Percentiles rank a stretch among this genome's conserved stretches.
phyloP scores from a whole-genome alignment of 73 alveolate species.

The Uronychia setigera region DNA sequence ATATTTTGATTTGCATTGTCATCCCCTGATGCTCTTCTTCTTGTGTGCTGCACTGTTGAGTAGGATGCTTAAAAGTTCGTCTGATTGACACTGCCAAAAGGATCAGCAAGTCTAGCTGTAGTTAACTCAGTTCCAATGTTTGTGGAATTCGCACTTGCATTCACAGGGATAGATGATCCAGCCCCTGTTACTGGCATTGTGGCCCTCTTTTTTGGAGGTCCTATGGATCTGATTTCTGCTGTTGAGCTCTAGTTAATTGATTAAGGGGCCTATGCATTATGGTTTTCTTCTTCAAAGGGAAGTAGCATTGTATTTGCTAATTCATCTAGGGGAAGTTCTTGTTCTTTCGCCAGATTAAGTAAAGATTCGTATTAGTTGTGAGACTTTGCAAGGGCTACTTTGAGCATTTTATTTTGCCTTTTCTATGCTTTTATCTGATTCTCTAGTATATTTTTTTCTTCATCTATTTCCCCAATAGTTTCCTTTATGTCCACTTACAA shows the following conservation, averaged over 20 bases:
- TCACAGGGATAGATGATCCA: too few species aligned
- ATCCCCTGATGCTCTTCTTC: not conserved
- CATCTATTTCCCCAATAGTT: conserved; percentile 51
- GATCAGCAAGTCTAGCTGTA: not conserved
- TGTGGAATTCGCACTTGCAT: not conserved
- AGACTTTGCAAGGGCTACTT: conserved; percentile 36
- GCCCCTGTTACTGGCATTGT: too few species aligned
- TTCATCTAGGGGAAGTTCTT: not conserved
- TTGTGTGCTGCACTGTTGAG: not conserved
- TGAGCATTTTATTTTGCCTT: conserved; percentile 29
- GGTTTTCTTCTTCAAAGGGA: not conserved
- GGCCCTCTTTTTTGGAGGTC: not conserved
- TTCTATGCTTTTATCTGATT: conserved; percentile 62
- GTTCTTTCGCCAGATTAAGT: conserved; percentile 13
- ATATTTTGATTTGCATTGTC: not conserved
- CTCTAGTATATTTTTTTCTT: conserved; percentile 61
- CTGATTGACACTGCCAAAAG: not conserved
- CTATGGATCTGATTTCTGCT: not conserved
- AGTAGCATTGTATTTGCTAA: not conserved
- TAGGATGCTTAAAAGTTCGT: not conserved
- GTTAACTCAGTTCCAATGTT: not conserved
- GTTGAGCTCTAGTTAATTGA: too few species aligned
- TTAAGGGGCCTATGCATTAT: too few species aligned
- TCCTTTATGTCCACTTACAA: not conserved
- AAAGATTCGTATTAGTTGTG: conserved; percentile 30